Evolutionary conservation across 495 filamentous ascomycete genomes (phyloP).

Genomic region (Xylaria venustula): DNA sequence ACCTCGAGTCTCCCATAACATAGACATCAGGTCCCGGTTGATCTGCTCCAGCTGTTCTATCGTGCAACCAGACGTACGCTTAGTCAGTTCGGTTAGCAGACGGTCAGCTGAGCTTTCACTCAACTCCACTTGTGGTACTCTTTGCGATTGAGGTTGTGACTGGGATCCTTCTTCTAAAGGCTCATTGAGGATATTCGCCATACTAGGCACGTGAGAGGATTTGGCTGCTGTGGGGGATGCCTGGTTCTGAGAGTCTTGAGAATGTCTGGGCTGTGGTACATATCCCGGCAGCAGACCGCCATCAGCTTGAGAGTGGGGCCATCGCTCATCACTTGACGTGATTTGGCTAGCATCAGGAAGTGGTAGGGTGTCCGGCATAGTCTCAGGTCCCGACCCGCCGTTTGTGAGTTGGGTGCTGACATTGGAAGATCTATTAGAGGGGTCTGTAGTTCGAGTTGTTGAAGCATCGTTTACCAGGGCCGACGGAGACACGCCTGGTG

Average conservation of each 20-base stretch:
- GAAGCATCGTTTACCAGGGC: constrained; percentile 84
- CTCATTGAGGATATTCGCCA: constrained; percentile 38
- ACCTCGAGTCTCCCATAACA: constrained; percentile 72
- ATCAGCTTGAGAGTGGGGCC: constrained; percentile 53
- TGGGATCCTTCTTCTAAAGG: constrained; percentile 23
- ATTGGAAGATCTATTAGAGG: constrained; percentile 56
- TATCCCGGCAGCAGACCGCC: constrained; percentile 44
- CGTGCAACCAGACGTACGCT: constrained; percentile 71
- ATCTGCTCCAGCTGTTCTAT: constrained; percentile 96
- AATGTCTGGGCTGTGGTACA: constrained; percentile 35
- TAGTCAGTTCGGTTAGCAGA: constrained; percentile 59
- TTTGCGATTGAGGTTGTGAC: constrained; percentile 36
- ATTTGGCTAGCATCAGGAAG: constrained; percentile 28
- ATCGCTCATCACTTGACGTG: constrained; percentile 41
- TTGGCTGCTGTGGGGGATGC: constrained; percentile 22
- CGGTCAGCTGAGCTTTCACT: constrained; percentile 53
- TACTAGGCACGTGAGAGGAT: constrained; percentile 30
- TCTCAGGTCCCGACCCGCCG: constrained; percentile 32
- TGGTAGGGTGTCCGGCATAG: constrained; percentile 59
- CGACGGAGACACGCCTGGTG: constrained; percentile 69
- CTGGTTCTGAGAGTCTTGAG: constrained; percentile 28
- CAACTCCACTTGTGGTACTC: constrained; percentile 55
- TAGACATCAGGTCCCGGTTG: constrained; percentile 85
- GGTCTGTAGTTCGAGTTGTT: constrained; percentile 74
- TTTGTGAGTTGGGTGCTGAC: constrained; percentile 67